A percentile compares a stretch with the other conserved stretches of the same genome.
These are phyloP conservation scores for Saturnispora silvae DNA, from an alignment of 805 yeast genomes.

Conservation along the genomic window DNA sequence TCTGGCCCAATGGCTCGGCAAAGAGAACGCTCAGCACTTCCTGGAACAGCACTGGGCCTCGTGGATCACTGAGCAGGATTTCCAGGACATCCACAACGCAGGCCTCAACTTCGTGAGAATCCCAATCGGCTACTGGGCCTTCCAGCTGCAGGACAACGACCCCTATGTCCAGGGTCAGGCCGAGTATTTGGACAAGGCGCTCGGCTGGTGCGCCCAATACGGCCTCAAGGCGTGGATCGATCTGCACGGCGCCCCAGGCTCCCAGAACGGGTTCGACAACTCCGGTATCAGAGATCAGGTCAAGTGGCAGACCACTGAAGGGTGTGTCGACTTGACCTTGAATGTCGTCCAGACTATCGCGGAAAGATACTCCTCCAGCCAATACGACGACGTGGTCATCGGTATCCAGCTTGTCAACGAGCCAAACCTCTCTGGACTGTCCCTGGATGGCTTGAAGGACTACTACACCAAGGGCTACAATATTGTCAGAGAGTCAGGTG, in stretches of 20 bases:
- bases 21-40: slow-evolving; percentile 39
- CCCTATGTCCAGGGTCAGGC: slow-evolving; percentile 63
- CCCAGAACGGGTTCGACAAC: slow-evolving; percentile 81
- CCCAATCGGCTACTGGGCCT: slow-evolving; percentile 81
- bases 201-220: slow-evolving; percentile 54
- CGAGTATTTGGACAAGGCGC: slow-evolving; percentile 49
- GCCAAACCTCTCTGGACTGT: slow-evolving; percentile 68
- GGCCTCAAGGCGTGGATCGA: slow-evolving; percentile 65
- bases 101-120: slow-evolving; percentile 72
- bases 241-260: slow-evolving; percentile 74
- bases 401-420: slow-evolving; percentile 85
- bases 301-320: slow-evolving; percentile 43
- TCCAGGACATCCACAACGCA: slow-evolving; percentile 40
- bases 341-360: slow-evolving; percentile 45
- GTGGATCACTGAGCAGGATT: slow-evolving; percentile 68
- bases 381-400: slow-evolving; percentile 59
- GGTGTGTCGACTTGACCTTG: slow-evolving; percentile 37
- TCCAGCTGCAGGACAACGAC: slow-evolving; percentile 37
- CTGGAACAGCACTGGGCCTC: slow-evolving; percentile 67
- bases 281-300: slow-evolving; percentile 57
- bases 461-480: slow-evolving; percentile 58
- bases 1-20: slow-evolving; percentile 49
- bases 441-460: slow-evolving; percentile 44
- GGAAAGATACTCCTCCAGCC: slow-evolving; percentile 49
- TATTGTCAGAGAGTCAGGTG: slow-evolving; percentile 43